phyloP scores from a whole-genome alignment of 306 rosid genomes.

The Gastrolobium bilobum region DNA sequence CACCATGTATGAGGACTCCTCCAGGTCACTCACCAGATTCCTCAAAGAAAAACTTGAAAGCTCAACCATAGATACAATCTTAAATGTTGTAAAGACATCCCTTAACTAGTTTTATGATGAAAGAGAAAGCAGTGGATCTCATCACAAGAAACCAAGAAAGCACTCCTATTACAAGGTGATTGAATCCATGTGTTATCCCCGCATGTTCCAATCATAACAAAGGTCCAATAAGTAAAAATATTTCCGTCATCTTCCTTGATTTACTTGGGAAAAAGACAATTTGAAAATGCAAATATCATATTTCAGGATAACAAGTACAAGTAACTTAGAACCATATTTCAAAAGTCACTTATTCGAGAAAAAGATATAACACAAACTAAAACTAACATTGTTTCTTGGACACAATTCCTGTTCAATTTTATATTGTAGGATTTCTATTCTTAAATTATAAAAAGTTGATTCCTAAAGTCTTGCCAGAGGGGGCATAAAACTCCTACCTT shows the following conservation, averaged over 20 bases:
- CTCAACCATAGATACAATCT: no score
- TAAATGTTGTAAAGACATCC: background rate
- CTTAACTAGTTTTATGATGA: background rate
- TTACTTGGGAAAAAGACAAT: background rate
- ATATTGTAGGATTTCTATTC: conserved; percentile 8
- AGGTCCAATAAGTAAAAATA: background rate
- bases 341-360: background rate
- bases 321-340: background rate
- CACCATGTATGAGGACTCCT: no score
- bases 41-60: no score
- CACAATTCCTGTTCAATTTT: background rate
- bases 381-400: background rate
- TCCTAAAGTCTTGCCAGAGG: background rate
- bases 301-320: conserved; percentile 18
- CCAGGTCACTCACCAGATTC: no score
- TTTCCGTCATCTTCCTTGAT: background rate
- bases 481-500: background rate
- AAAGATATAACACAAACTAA: background rate
- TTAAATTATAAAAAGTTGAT: conserved; percentile 13
- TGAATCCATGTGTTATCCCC: background rate
- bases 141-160: background rate
- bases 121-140: background rate
- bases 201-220: conserved; percentile 5
- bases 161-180: background rate
- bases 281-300: conserved; percentile 2